Conservation (phyloP, 2,329 filamentous ascomycete genomes). For the Graphilbum fragrans region DNA sequence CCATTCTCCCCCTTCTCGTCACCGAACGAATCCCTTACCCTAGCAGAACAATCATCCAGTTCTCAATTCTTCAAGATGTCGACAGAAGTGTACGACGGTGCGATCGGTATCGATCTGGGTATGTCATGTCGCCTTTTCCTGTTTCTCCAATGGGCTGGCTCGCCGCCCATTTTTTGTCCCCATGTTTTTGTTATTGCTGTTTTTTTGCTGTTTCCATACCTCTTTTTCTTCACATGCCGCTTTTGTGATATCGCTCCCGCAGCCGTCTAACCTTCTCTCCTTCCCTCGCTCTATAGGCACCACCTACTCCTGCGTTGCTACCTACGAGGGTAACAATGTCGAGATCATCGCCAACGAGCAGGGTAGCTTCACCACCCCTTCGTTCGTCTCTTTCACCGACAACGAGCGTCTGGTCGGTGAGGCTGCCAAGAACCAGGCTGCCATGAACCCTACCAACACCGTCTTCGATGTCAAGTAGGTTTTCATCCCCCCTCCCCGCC, state of each 20-base stretch:
- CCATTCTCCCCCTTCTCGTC: background rate
- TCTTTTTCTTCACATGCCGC: too few relatives aligned
- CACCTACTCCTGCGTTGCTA: slow-evolving; percentile 99
- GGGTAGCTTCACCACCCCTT: slow-evolving; percentile 97
- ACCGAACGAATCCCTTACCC: background rate
- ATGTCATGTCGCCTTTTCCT: slow-evolving; percentile 23
- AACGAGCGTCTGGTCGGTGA: slow-evolving; percentile 99
- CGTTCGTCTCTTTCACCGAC: slow-evolving; percentile 97
- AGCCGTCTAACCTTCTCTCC: too few relatives aligned
- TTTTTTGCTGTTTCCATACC: slow-evolving; percentile 1
- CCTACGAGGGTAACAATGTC: slow-evolving; percentile 98
- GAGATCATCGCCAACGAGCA: slow-evolving; percentile 99
- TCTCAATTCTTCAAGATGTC: slow-evolving; percentile 53
- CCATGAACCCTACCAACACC: slow-evolving; percentile 97
- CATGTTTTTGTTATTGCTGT: slow-evolving; percentile 6
- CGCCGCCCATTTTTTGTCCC: slow-evolving; percentile 6
- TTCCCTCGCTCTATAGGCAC: slow-evolving; percentile 51
- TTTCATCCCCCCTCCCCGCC: too few relatives aligned
- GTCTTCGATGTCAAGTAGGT: slow-evolving; percentile 98
- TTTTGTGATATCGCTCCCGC: too few relatives aligned
- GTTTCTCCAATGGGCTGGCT: background rate
- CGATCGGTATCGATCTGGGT: slow-evolving; percentile 99
- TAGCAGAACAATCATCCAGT: background rate
- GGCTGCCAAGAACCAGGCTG: slow-evolving; percentile 99
- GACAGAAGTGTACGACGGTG: slow-evolving; percentile 98